These are phyloP conservation scores for Hanseniaspora vineae DNA, from an alignment of 805 yeast genomes.

Conservation along the genomic window DNA sequence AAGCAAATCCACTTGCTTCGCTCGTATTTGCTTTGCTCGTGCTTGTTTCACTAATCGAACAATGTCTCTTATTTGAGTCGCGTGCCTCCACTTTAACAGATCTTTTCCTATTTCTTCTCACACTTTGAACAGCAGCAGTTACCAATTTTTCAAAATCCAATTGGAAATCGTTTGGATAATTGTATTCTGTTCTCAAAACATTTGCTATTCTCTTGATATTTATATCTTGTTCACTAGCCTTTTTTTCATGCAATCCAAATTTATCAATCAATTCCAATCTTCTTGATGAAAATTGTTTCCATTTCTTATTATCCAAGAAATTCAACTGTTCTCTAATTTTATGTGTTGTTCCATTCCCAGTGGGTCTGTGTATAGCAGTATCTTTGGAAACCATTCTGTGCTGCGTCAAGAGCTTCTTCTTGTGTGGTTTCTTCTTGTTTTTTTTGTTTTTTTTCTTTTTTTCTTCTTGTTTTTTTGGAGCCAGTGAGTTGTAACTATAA, in stretches of 20 bases:
- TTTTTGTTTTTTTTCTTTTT: too few species aligned
- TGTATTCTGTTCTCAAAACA: conserved; percentile 64
- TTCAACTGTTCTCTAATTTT: conserved; percentile 39
- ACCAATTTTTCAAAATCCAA: conserved; percentile 82
- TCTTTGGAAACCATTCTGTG: not conserved
- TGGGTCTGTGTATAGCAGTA: conserved; percentile 10
- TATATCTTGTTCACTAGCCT: conserved; percentile 88
- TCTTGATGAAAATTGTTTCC: conserved; percentile 89
- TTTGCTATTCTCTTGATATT: conserved; percentile 70
- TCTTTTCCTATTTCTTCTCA: conserved; percentile 73
- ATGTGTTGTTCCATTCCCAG: conserved; percentile 28
- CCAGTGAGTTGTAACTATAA: too few species aligned
- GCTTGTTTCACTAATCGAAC: too few species aligned
- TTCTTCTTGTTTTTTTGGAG: too few species aligned
- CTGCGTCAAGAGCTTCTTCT: too few species aligned
- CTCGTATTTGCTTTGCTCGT: too few species aligned
- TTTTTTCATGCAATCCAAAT: conserved; percentile 42
- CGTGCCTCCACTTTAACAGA: conserved; percentile 26
- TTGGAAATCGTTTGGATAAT: conserved; percentile 43
- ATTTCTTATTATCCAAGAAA: conserved; percentile 67
- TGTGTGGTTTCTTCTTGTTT: not conserved
- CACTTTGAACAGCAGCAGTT: conserved; percentile 88
- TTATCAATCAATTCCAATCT: conserved; percentile 81
- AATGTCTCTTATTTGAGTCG: not conserved
- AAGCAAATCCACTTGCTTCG: too few species aligned